Evolutionary conservation across 768 basidiomycete species (phyloP), one percentile per base, ranked within the genome.

Genomic region (Lyophyllum shimeji): DNA sequence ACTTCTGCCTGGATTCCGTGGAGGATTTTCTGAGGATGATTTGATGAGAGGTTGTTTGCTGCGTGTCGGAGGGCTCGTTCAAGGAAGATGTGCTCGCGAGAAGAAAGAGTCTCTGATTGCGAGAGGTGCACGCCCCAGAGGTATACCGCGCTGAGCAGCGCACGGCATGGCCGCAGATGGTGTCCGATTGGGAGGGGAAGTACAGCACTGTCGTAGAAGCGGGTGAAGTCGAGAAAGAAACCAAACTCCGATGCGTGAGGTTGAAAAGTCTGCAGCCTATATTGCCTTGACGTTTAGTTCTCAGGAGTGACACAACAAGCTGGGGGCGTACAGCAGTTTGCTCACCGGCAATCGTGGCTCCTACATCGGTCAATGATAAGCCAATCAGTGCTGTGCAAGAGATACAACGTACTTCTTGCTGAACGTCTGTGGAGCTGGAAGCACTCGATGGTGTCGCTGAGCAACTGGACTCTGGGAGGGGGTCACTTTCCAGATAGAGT

Each of bases 1-100:
- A 88, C 71, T 50, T 87, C 78, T 1, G 82, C 76, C 58, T 86
- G 85, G 11, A 86, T 63, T 15, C 81, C 76, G 47, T 83, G 77
- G 15, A 85, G 61, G 24, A 82, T 72, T 47, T 68, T 71, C 18
- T 75, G 71, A 27, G 78, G 76, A 42, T 83, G 83, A 27, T 74
- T 69, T 12, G 75, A 68, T 34, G 79, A 65, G 8, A 82, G 67
- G 56, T 74, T 75, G 5, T 71, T 73, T 7, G 81, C 75, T 7
- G 79, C 72, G 43, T 78, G 67, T 51, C 74, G 72, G 8, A 80
- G 65, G 15, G 82, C 77, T 48, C 76, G 77, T 4, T 74, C 69
- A 29, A 87, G 74, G 56, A 85, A 76, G 2, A 67, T 65, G 13
- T 66, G 62, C 59, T 80, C 80, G 60, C 79, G 75, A 23, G 64